These are phyloP conservation scores for Tripterygium wilfordii DNA, from an alignment of 177 flowering plant species.

Conservation along the genomic window DNA sequence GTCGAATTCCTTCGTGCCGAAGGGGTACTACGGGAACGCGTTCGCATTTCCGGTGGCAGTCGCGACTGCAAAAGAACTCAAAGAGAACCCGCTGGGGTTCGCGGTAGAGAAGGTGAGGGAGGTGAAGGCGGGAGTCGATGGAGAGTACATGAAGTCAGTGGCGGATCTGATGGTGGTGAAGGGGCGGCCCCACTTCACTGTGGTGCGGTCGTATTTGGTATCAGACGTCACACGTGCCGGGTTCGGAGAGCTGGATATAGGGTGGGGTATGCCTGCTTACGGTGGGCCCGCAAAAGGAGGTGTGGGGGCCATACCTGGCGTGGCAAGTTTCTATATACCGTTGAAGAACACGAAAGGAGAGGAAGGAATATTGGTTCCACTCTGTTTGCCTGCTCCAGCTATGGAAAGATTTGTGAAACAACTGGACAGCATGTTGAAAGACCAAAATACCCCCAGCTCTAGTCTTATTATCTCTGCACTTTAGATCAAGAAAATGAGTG, in stretches of 20 bases:
- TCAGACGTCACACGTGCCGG: slow-evolving; percentile 29
- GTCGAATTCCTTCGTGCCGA: slow-evolving; percentile 30
- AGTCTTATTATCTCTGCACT: too few relatives aligned
- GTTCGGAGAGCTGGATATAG: slow-evolving; percentile 9
- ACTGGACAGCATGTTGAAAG: not conserved
- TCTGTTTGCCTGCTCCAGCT: slow-evolving; percentile 6
- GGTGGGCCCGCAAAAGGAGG: slow-evolving; percentile 32
- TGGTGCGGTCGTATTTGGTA: slow-evolving; percentile 12
- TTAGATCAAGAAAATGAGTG: too few relatives aligned
- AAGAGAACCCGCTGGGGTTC: slow-evolving; percentile 17
- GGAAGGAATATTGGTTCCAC: slow-evolving; percentile 13
- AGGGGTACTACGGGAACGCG: slow-evolving; percentile 46
- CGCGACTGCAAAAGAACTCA: slow-evolving; percentile 16
- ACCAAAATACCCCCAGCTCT: too few relatives aligned
- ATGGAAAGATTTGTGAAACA: slow-evolving; percentile 1
- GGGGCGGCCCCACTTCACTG: slow-evolving; percentile 1
- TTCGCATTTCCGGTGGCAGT: slow-evolving; percentile 21
- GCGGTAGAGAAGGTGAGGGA: slow-evolving; percentile 28
- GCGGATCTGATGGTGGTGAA: slow-evolving; percentile 3
- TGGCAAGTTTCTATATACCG: slow-evolving; percentile 16
- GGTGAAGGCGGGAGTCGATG: slow-evolving; percentile 21
- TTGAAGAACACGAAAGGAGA: slow-evolving; percentile 13
- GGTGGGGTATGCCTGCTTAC: slow-evolving; percentile 16
- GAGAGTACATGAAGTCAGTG: slow-evolving; percentile 14
- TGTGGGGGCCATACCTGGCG: slow-evolving; percentile 17